Percentiles rank a stretch among this genome's conserved stretches.
These are phyloP conservation scores for Cucurbita moschata DNA, from an alignment of 306 rosid genomes.

Conservation along the genomic window DNA sequence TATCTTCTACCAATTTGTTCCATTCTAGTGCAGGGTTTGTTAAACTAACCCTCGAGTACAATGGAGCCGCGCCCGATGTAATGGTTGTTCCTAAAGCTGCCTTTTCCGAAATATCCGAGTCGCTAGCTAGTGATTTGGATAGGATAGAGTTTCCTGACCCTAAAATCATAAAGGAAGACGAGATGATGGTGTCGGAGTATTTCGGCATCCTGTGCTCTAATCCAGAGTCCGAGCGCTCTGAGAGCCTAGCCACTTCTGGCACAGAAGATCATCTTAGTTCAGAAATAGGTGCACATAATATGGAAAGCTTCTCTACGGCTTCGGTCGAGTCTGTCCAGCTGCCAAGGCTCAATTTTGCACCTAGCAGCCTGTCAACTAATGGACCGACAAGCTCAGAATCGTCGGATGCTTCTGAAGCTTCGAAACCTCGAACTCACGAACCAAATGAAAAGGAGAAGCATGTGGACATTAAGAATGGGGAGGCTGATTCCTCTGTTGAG, in stretches of 20 bases:
- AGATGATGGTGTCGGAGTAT: slow-evolving; percentile 83
- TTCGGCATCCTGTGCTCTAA: slow-evolving; percentile 40
- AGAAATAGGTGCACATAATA: background rate
- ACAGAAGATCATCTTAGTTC: slow-evolving; percentile 24
- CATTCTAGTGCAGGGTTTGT: slow-evolving; percentile 92
- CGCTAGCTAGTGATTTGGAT: slow-evolving; percentile 44
- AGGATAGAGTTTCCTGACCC: slow-evolving; percentile 88
- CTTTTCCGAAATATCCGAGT: slow-evolving; percentile 21
- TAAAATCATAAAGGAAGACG: slow-evolving; percentile 64
- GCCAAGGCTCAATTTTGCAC: slow-evolving; percentile 53
- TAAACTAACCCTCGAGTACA: slow-evolving; percentile 45
- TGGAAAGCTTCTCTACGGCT: slow-evolving; percentile 2
- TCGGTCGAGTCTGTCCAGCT: slow-evolving; percentile 32
- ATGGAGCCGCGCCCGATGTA: slow-evolving; percentile 61
- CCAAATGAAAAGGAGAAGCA: slow-evolving; percentile 21
- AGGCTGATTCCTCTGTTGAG: slow-evolving; percentile 32
- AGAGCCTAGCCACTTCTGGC: slow-evolving; percentile 38
- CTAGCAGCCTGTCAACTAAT: slow-evolving; percentile 54
- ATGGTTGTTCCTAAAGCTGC: slow-evolving; percentile 28
- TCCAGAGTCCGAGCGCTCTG: slow-evolving; percentile 50
- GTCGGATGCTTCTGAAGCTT: background rate
- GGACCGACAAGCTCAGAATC: slow-evolving; percentile 20
- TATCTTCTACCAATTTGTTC: slow-evolving; percentile 85
- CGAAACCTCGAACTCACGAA: slow-evolving; percentile 15
- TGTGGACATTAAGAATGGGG: slow-evolving; percentile 38